Base-by-base conservation (phyloP, 2,329 filamentous ascomycete species). In the Myriosclerotinia duriaeana region DNA sequence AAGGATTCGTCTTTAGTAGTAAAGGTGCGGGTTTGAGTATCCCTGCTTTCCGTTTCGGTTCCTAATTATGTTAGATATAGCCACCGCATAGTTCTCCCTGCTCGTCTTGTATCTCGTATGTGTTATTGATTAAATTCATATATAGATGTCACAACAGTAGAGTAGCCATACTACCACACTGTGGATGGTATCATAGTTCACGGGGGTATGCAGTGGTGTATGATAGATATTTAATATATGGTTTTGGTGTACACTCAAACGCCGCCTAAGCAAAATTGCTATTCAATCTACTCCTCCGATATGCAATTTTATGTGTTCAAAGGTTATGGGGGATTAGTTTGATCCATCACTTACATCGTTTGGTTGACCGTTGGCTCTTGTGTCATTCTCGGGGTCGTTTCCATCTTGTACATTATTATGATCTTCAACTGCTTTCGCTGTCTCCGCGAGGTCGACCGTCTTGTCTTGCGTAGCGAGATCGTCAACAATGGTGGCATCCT, bases 21-120 rank as follows among this genome's bases (percentile, higher is more conserved):
- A 62, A 54, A 26, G 78, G 78, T 53, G 80, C 67, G 67, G 80
- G 80, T 65, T 78, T 78, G 20, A 78, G 78, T n/a, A 78, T 78
- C 64, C 80, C 77, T 9, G 78, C 75, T 68, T 79, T 80, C 65
- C 76, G 66, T 52, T 69, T 77, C 15, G 73, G 52, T 58, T 48
- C 64, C 64, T 64, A 22, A 42, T 9, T 17, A 42, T 42, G 64
- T 65, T 36, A 65, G 64, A 65, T 38, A 44, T n/a, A 22, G 38
- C 22, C 17, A 42, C 5, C 11, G 6, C 11, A 30, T 30, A 30
- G 4, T 26, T 1, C 12, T 38, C 4, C 20, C 30, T 17, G 14
- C 3, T 38, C 14, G 26, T 20, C n/a, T 12, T 44, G 48, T 11
- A 54, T 63, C 30, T 20, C 20, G 7, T 22, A 55, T 54, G n/a